Base-by-base conservation (phyloP, 1,284 basidiomycete species). In the Meira nashicola region DNA sequence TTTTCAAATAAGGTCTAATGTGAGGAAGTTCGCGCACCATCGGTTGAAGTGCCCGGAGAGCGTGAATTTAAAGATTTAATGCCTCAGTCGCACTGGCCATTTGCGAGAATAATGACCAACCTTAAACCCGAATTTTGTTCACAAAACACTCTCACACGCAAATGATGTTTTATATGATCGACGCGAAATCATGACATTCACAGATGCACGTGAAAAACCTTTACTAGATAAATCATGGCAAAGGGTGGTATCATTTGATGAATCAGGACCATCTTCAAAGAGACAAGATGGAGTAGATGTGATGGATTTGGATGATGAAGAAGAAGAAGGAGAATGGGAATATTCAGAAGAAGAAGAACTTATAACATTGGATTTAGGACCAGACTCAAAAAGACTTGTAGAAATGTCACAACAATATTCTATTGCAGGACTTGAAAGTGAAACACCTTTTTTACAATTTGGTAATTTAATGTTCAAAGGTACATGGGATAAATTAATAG, bases 401-500 rank as follows among this genome's bases (percentile, higher is more conserved):
- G 7, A 53, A 39, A 53, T 53, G 50, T 53, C 50, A 17, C 50
- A 53, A 19, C 38, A 53, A 25, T 53, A 53, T 33, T 39, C 50
- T 2, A 41, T 53, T 8, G 37, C 50, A 21, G 50, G 50, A 53
- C 28, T 53, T 7, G 50, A 53, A 25, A 53, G 3, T 19, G 28
- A 37, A 5, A 14, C 12, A 19, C 50, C 50, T 11, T 53, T 40
- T 23, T 40, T 53, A 8, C 12, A 28, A 41, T 14, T 53, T 5
- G 50, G 50, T 33, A 53, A 53, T 23, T 5, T 53, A n/a, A n/a
- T 41, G n/a, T 53, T 53, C 28, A 53, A 53, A 39, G 50, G 50
- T 21, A n/a, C 17, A 23, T 53, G 50, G 50, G 50, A 53, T 53
- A 17, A 53, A 53, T 53, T 53, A 15, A 17, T 53, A 4, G 50